phyloP scores from a whole-genome alignment of 2,329 filamentous ascomycete species.

The Colletotrichum sp. region DNA sequence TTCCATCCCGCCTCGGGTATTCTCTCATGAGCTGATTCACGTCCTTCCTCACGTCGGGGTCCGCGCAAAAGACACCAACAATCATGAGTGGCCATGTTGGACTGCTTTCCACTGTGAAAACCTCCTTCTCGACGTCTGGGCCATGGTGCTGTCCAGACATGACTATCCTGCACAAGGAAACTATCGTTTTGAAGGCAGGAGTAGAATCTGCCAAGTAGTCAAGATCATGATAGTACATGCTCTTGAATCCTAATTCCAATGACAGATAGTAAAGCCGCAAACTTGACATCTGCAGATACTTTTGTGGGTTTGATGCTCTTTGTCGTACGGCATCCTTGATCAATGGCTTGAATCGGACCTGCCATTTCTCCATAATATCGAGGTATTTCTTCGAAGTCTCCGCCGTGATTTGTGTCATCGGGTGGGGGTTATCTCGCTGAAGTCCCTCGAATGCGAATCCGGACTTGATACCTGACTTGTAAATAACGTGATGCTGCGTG shows the following conservation, averaged over 20 bases:
- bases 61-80: constrained; percentile 43
- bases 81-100: constrained; percentile 43
- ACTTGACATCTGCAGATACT: background rate
- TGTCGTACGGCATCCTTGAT: background rate
- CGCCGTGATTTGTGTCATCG: background rate
- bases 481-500: constrained; percentile 4
- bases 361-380: background rate
- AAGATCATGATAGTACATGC: background rate
- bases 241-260: background rate
- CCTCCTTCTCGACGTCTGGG: background rate
- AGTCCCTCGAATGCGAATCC: constrained; percentile 19
- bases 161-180: background rate
- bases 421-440: background rate
- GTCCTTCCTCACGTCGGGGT: constrained; percentile 39
- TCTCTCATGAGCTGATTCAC: constrained; percentile 43
- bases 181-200: background rate
- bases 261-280: background rate
- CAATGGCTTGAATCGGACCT: background rate
- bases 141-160: background rate
- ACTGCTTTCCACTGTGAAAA: constrained; percentile 7
- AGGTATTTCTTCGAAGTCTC: constrained; percentile 19
- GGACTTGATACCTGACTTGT: background rate
- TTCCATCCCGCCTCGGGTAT: constrained; percentile 47
- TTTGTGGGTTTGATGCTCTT: background rate
- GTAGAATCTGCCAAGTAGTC: background rate